Conservation (phyloP, 208 protist species). For the Crithidia brevicula region DNA sequence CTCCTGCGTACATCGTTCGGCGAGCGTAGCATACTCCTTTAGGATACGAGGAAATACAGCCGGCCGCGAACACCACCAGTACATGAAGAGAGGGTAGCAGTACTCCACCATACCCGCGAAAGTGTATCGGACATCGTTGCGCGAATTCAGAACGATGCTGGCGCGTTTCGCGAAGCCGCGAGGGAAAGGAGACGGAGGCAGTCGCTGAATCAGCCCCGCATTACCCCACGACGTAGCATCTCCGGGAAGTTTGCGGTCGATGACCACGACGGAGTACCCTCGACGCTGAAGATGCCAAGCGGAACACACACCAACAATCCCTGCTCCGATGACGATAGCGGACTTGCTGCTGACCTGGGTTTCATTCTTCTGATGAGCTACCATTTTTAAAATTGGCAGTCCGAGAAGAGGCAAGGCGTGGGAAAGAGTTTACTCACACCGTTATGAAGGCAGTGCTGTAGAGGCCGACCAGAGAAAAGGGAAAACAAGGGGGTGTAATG, state of each 20-base stretch:
- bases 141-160: constrained; percentile 14
- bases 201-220: constrained; percentile 26
- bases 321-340: constrained; percentile 10
- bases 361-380: neutral
- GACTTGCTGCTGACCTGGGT: neutral
- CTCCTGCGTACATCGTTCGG: constrained; percentile 23
- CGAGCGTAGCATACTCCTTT: constrained; percentile 21
- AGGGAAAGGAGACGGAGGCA: constrained; percentile 24
- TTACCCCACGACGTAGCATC: constrained; percentile 32
- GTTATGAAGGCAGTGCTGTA: too few species aligned
- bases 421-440: too few species aligned
- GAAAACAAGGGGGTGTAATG: too few species aligned
- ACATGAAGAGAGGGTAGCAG: constrained; percentile 25
- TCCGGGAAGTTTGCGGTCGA: constrained; percentile 24
- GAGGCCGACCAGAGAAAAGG: too few species aligned
- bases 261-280: constrained; percentile 20
- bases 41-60: constrained; percentile 8
- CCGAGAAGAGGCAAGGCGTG: too few species aligned
- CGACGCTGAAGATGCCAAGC: constrained; percentile 30
- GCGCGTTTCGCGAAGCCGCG: neutral
- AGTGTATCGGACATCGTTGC: constrained; percentile 21
- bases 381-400: too few species aligned
- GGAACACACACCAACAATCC: constrained; percentile 31
- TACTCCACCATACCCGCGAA: constrained; percentile 13
- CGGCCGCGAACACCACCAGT: constrained; percentile 32